Evolutionary conservation across 148 eudicot genomes (phyloP).

Genomic region (Camellia granthamiana): DNA sequence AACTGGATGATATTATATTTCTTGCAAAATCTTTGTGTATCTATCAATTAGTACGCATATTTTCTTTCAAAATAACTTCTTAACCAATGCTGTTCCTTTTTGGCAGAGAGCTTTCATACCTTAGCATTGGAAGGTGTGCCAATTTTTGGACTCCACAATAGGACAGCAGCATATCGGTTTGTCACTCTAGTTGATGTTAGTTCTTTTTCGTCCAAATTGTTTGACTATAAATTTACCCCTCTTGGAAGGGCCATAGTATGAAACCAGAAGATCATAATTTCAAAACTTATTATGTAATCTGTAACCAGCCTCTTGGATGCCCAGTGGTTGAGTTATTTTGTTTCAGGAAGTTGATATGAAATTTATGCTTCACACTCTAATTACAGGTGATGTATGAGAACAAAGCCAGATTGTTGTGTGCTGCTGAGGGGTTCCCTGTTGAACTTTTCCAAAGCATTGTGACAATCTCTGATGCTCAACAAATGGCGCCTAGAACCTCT

Average conservation of each 20-base stretch:
- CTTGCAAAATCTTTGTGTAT: not conserved
- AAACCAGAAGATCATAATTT: not conserved
- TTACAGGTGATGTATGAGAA: slow-evolving; percentile 91
- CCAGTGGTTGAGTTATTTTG: not conserved
- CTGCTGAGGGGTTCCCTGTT: slow-evolving; percentile 81
- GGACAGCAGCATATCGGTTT: slow-evolving; percentile 93
- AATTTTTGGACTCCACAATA: slow-evolving; percentile 69
- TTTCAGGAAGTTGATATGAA: not conserved
- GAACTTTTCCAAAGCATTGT: slow-evolving; percentile 72
- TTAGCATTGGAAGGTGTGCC: slow-evolving; percentile 85
- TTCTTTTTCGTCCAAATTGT: slow-evolving; percentile 27
- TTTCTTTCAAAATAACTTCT: not conserved
- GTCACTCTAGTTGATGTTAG: slow-evolving; percentile 92
- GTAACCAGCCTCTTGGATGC: not conserved
- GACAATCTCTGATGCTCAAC: slow-evolving; percentile 79
- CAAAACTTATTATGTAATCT: not conserved
- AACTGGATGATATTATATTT: not conserved
- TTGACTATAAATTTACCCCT: not conserved
- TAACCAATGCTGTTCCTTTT: not conserved
- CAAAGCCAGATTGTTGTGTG: slow-evolving; percentile 69
- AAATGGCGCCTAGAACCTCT: slow-evolving; percentile 67
- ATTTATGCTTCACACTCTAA: slow-evolving; percentile 5
- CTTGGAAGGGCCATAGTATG: not conserved
- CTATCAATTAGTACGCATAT: not conserved
- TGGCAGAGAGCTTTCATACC: slow-evolving; percentile 80